Evolutionary conservation across 163 green algal genomes (phyloP).

Genomic region (Chloroidium sp.): DNA sequence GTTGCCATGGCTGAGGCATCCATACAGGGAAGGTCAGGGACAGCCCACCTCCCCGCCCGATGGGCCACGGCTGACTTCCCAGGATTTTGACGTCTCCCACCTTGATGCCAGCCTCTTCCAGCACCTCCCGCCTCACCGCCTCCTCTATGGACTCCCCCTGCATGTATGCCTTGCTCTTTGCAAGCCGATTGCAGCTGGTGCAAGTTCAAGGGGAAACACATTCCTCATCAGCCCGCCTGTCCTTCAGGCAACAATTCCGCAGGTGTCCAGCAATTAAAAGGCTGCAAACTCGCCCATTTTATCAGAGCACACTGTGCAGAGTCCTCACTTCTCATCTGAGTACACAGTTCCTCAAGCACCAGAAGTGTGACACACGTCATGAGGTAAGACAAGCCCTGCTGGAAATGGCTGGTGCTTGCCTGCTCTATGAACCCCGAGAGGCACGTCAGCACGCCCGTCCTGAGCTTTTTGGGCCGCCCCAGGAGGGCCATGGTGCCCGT

Average conservation of each 20-base stretch:
- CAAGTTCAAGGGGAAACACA: no score
- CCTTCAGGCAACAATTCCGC: no score
- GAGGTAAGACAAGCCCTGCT: no score
- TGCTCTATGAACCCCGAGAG: slow-evolving; percentile 76
- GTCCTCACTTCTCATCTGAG: no score
- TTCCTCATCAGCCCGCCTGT: no score
- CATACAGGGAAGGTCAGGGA: not conserved
- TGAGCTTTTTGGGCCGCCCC: slow-evolving; percentile 45
- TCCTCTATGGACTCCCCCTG: slow-evolving; percentile 37
- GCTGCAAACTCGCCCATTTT: no score
- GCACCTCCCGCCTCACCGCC: slow-evolving; percentile 62
- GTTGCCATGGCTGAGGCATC: not conserved
- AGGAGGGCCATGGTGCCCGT: slow-evolving; percentile 55
- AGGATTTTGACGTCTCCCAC: slow-evolving; percentile 57
- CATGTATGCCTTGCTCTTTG: no score
- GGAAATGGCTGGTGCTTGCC: not conserved
- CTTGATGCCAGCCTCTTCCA: slow-evolving; percentile 61
- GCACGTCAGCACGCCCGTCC: slow-evolving; percentile 63
- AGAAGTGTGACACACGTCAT: no score
- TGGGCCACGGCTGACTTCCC: slow-evolving; percentile 69
- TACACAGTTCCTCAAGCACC: no score
- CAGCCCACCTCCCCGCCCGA: slow-evolving; percentile 22
- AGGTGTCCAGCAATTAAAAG: no score
- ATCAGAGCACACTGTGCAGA: no score
- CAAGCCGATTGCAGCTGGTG: no score